A percentile compares a stretch with the other conserved stretches of the same genome.
These are phyloP conservation scores for Pythium phragmiticola DNA, from an alignment of 352 stramenopile species.

Conservation along the genomic window DNA sequence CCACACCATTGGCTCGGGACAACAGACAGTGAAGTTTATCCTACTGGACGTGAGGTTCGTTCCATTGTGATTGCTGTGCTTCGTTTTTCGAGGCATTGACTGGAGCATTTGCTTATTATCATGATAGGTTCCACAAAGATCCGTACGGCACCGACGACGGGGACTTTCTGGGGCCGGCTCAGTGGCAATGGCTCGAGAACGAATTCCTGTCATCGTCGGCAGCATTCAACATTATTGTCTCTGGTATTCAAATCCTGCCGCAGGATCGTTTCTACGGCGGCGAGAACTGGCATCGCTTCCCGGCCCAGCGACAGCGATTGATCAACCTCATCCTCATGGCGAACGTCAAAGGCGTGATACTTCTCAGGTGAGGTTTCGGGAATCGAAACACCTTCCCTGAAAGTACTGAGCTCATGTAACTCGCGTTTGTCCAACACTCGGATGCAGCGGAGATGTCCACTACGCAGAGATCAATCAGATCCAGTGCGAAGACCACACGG, in stretches of 20 bases:
- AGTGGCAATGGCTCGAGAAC: conserved; percentile 48
- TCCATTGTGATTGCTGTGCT: neutral
- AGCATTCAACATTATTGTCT: conserved; percentile 74
- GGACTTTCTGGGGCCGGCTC: conserved; percentile 42
- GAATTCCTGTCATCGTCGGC: conserved; percentile 43
- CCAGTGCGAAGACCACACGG: conserved; percentile 40
- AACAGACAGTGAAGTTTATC: conserved; percentile 36
- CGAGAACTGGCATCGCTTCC: conserved; percentile 70
- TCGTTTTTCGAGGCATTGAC: neutral
- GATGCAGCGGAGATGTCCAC: conserved; percentile 64
- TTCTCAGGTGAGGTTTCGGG: conserved; percentile 37
- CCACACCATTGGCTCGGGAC: conserved; percentile 27
- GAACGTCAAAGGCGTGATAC: conserved; percentile 43
- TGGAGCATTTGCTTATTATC: neutral
- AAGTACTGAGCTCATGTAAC: neutral
- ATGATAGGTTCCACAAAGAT: conserved; percentile 38
- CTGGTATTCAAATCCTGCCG: conserved; percentile 58
- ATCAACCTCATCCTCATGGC: conserved; percentile 55
- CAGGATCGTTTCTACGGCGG: conserved; percentile 41
- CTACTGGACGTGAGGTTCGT: conserved; percentile 44
- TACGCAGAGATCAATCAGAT: conserved; percentile 73
- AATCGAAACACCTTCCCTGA: too few relatives aligned
- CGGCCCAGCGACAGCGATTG: conserved; percentile 43
- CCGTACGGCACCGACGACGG: conserved; percentile 27
- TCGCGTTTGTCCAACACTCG: neutral